Conservation (phyloP, 73 alveolate genomes). For the Paramecium pentaurelia region DNA sequence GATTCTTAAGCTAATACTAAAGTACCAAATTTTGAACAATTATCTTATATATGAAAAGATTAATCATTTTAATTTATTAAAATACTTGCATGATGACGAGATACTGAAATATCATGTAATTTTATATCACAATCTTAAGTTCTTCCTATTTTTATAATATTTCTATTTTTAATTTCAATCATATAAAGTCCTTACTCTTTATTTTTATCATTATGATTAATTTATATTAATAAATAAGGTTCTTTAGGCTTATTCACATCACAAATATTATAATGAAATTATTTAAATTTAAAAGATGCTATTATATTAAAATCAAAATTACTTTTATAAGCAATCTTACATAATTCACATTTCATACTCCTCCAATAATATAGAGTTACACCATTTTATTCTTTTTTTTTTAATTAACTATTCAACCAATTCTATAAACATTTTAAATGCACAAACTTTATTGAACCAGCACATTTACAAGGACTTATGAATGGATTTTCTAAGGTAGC, state of each 20-base stretch:
- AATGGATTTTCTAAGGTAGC: constrained; percentile 43
- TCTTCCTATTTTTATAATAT: constrained; percentile 59
- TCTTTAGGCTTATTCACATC: constrained; percentile 22
- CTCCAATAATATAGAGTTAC: constrained; percentile 42
- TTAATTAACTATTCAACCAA: constrained; percentile 14
- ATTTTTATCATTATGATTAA: constrained; percentile 10
- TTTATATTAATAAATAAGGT: background rate
- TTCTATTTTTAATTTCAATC: background rate
- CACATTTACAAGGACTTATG: constrained; percentile 48
- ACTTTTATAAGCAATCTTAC: background rate
- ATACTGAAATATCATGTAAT: constrained; percentile 75
- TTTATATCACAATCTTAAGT: constrained; percentile 72
- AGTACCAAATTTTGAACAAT: constrained; percentile 65
- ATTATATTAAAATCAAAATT: background rate
- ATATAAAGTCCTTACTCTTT: background rate
- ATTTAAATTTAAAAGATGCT: background rate
- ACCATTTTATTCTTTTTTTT: constrained; percentile 12
- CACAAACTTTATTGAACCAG: constrained; percentile 8
- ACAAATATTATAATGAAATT: background rate
- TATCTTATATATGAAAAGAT: constrained; percentile 52
- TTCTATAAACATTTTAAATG: constrained; percentile 34
- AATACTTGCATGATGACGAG: constrained; percentile 72
- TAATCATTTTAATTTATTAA: background rate
- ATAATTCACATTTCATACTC: constrained; percentile 42
- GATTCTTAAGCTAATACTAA: background rate